phyloP scores from a whole-genome alignment of 352 stramenopile genomes.

The Pythium pectinolyticum region DNA sequence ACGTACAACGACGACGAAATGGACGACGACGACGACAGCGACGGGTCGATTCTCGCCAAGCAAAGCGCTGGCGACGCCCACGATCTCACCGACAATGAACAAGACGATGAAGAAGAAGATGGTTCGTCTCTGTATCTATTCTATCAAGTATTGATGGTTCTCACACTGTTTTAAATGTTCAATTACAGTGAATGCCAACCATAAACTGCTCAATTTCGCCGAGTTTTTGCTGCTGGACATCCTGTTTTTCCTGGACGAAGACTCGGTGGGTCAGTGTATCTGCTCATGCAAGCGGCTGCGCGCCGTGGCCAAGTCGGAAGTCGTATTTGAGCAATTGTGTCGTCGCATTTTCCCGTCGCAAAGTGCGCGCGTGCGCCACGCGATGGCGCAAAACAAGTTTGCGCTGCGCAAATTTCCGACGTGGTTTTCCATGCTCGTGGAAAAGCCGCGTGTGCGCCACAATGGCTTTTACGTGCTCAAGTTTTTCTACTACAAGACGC shows the following conservation, averaged over 20 bases:
- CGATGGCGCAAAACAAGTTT: slow-evolving; percentile 52
- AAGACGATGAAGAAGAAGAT: slow-evolving; percentile 28
- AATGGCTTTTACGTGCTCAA: slow-evolving; percentile 82
- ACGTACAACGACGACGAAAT: slow-evolving; percentile 9
- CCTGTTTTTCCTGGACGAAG: slow-evolving; percentile 72
- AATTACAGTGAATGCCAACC: slow-evolving; percentile 31
- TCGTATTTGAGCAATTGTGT: slow-evolving; percentile 68
- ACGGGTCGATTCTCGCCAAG: not conserved
- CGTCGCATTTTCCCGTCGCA: slow-evolving; percentile 72
- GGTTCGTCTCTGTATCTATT: slow-evolving; percentile 8
- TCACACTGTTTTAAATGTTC: not conserved
- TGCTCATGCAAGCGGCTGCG: slow-evolving; percentile 56
- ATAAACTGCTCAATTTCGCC: slow-evolving; percentile 63
- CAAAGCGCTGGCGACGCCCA: not conserved
- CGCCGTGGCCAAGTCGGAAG: slow-evolving; percentile 50
- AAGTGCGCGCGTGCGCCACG: slow-evolving; percentile 39
- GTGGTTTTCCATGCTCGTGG: slow-evolving; percentile 77
- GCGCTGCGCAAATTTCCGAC: slow-evolving; percentile 58
- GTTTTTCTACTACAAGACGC: slow-evolving; percentile 84
- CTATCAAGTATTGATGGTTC: not conserved
- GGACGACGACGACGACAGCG: slow-evolving; percentile 13
- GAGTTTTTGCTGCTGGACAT: slow-evolving; percentile 71
- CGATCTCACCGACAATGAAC: slow-evolving; percentile 13
- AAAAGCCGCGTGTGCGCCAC: slow-evolving; percentile 68
- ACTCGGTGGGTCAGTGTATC: slow-evolving; percentile 59